Percentiles rank a stretch among this genome's conserved stretches.
phyloP scores from a whole-genome alignment of 495 filamentous ascomycete genomes.

The Viridothelium virens region DNA sequence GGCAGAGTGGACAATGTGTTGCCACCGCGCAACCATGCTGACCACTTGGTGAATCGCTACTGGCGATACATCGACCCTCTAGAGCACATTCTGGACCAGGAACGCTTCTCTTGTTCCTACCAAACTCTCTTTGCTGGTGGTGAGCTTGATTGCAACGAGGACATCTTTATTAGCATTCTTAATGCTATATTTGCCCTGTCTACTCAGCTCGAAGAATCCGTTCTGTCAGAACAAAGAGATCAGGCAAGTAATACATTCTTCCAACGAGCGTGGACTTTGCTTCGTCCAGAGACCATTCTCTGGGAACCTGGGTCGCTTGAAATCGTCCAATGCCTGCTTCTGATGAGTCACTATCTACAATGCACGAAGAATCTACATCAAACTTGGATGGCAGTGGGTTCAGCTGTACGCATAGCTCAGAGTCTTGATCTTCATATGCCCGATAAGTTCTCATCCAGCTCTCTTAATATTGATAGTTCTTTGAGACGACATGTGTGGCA shows the following conservation, averaged over 20 bases:
- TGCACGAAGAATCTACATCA: not conserved
- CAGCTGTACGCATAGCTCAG: not conserved
- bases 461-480: not conserved
- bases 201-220: not conserved
- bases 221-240: not conserved
- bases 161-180: not conserved
- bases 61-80: not conserved
- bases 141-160: not conserved
- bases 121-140: not conserved
- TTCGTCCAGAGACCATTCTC: not conserved
- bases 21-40: not conserved
- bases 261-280: not conserved
- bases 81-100: not conserved
- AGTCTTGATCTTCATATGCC: slow-evolving; percentile 1
- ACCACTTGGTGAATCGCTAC: not conserved
- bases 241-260: not conserved
- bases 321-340: not conserved
- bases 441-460: not conserved
- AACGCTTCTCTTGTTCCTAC: not conserved
- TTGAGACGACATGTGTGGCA: slow-evolving; percentile 3
- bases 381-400: not conserved
- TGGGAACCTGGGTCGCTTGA: not conserved
- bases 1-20: no score
- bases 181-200: not conserved
- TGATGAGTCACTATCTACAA: not conserved